These are phyloP conservation scores for Nannizzia gypsea DNA, from an alignment of 2,329 filamentous ascomycete genomes.

Conservation along the genomic window DNA sequence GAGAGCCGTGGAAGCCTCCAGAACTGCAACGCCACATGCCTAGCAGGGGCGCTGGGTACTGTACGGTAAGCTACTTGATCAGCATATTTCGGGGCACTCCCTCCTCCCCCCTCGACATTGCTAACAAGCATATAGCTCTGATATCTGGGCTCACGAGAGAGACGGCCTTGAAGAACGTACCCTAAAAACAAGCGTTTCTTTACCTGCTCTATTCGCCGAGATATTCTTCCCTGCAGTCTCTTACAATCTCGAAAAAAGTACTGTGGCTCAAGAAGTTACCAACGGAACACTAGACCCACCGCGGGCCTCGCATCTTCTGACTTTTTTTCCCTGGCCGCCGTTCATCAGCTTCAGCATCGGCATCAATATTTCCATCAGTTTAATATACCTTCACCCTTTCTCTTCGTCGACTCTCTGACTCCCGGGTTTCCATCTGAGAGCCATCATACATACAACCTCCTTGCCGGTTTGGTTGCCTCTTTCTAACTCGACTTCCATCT, in stretches of 20 bases:
- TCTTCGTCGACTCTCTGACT: conserved; percentile 1
- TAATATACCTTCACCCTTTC: conserved; percentile 5
- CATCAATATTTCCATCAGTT: not conserved
- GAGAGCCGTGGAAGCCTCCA: conserved; percentile 14
- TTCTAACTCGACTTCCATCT: not conserved
- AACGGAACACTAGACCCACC: conserved; percentile 1
- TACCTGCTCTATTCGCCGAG: not conserved
- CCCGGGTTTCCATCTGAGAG: not conserved
- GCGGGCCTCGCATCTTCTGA: conserved; percentile 3
- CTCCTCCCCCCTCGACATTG: not conserved
- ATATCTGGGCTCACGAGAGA: not conserved
- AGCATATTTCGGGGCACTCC: not conserved
- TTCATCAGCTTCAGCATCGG: not conserved
- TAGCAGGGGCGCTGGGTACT: not conserved
- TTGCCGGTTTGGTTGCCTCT: not conserved
- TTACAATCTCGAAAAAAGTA: not conserved
- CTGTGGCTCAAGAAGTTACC: conserved; percentile 1
- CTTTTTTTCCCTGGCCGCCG: conserved; percentile 1
- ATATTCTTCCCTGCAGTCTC: not conserved
- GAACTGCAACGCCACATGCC: conserved; percentile 9
- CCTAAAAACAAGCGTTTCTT: not conserved
- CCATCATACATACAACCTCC: not conserved
- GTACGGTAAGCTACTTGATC: conserved; percentile 1
- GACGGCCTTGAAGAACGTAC: not conserved
- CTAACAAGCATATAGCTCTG: not conserved